Evolutionary conservation across 208 protist genomes (phyloP), one percentile per base, ranked within the genome.

Genomic region (Acanthamoeba castellanii): DNA sequence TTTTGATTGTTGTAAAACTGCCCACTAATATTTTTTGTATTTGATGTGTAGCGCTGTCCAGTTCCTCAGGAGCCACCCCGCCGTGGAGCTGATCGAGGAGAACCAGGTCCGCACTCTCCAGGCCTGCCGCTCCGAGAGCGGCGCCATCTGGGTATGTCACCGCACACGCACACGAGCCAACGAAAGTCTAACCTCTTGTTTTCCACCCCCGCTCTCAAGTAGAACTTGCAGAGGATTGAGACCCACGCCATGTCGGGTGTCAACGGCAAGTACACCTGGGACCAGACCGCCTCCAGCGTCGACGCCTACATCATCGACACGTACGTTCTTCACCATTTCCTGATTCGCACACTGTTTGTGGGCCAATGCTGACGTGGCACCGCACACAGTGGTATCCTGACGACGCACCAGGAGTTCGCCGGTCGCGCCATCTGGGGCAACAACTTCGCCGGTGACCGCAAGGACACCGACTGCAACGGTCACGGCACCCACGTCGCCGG

Each of bases 401-500:
- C 61, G 16, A 91, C 34, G 25, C 72, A 95, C 93, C 42, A 74
- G 61, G 78, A 95, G 42, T 95, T 95, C 68, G 16, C 32, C 13
- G 93, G 93, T 14, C 50, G 93, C 16, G 74, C 78, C n/a, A 42
- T 81, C 30, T 95, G 93, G 93, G 93, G 93, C 37, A 30, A 55
- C 78, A 91, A 95, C 66, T 72, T 72, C n/a, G 76, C 42, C 89
- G 94, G 37, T 42, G 37, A 95, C 27, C 22, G 42, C 94, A 42
- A 32, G 27, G 34, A 76, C 87, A 85, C 64, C n/a, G 95, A 96
- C 52, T 81, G 92, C 61, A 90, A 96, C 95, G 95, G 95, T 14
- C 95, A 96, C 74, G 95, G 95, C 76, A 96, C 95, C 37, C 95
- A 96, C 93, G 93, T 89, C 42, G 81, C 93, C 42, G 92, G 92